These are phyloP conservation scores for Trichoderma guizhouense DNA, from an alignment of 2,329 filamentous ascomycete species.

Conservation along the genomic window DNA sequence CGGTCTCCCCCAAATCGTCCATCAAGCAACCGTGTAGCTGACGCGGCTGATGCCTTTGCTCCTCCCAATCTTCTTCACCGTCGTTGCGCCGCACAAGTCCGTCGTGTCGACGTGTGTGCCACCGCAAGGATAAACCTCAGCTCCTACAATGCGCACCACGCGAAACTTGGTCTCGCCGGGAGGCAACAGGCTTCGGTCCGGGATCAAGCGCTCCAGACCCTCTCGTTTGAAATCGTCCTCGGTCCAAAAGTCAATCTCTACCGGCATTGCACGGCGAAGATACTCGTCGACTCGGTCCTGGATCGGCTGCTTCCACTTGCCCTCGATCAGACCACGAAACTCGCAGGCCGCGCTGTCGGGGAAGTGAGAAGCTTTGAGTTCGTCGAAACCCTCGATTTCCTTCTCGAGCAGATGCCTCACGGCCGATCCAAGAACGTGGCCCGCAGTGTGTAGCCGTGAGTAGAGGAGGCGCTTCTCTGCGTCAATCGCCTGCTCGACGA, in stretches of 20 bases:
- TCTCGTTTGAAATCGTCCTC: constrained; percentile 56
- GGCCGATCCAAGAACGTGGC: constrained; percentile 67
- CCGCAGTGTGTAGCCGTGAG: constrained; percentile 69
- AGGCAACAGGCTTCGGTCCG: constrained; percentile 43
- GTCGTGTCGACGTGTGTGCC: constrained; percentile 68
- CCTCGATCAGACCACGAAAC: constrained; percentile 64
- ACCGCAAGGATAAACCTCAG: constrained; percentile 70
- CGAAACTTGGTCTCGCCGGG: constrained; percentile 55
- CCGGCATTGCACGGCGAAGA: constrained; percentile 52
- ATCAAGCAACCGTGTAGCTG: constrained; percentile 36
- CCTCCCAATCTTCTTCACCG: constrained; percentile 64
- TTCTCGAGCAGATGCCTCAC: constrained; percentile 56
- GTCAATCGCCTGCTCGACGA: constrained; percentile 58
- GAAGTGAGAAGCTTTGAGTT: constrained; percentile 70
- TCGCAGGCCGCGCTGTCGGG: constrained; percentile 65
- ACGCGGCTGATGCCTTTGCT: constrained; percentile 62
- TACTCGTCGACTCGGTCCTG: constrained; percentile 60
- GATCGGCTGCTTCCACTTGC: constrained; percentile 58
- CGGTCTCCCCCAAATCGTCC: neutral
- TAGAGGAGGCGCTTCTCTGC: constrained; percentile 57
- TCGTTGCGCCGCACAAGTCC: constrained; percentile 55
- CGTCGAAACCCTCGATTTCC: constrained; percentile 53
- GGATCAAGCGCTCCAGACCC: constrained; percentile 54
- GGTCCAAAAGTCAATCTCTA: constrained; percentile 64
- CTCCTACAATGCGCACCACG: constrained; percentile 66